Evolutionary conservation across 202 grass and related monocot species (phyloP).

Genomic region (Zoysia matrella): DNA sequence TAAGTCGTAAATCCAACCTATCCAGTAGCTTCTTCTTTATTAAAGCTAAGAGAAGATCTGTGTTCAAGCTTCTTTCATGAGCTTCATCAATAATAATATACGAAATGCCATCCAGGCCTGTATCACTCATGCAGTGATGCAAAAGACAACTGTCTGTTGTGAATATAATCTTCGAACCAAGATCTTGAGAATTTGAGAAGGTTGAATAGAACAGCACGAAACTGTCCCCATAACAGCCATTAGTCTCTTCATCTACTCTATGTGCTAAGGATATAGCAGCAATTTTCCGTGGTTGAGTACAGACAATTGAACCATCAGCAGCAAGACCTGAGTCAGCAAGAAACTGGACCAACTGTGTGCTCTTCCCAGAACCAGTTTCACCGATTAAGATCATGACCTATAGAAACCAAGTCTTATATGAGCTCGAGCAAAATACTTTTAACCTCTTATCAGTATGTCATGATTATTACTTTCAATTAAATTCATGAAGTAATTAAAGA

Average conservation of each 20-base stretch:
- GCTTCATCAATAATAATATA: constrained; percentile 94
- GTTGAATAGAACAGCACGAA: constrained; percentile 69
- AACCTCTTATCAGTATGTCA: constrained; percentile 10
- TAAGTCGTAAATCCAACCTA: constrained; percentile 74
- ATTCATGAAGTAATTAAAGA: constrained; percentile 13
- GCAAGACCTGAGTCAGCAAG: constrained; percentile 82
- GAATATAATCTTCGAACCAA: constrained; percentile 69
- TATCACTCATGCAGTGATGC: constrained; percentile 77
- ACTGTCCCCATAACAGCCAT: constrained; percentile 61
- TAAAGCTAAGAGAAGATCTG: constrained; percentile 89
- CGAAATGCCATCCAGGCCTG: constrained; percentile 59
- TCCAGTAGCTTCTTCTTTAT: constrained; percentile 85
- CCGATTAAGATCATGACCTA: constrained; percentile 94
- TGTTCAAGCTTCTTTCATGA: constrained; percentile 98
- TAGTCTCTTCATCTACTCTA: constrained; percentile 84
- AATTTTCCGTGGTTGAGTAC: constrained; percentile 98
- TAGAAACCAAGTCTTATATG: constrained; percentile 19
- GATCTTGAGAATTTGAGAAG: constrained; percentile 57
- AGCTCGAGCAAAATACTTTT: background rate
- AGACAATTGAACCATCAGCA: constrained; percentile 67
- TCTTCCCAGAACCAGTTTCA: constrained; percentile 96
- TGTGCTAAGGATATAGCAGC: constrained; percentile 73
- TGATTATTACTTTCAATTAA: background rate
- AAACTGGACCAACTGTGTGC: constrained; percentile 91
- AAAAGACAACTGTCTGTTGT: constrained; percentile 87